Evolutionary conservation across 2,329 filamentous ascomycete genomes (phyloP).

Genomic region (Talaromyces atroroseus): DNA sequence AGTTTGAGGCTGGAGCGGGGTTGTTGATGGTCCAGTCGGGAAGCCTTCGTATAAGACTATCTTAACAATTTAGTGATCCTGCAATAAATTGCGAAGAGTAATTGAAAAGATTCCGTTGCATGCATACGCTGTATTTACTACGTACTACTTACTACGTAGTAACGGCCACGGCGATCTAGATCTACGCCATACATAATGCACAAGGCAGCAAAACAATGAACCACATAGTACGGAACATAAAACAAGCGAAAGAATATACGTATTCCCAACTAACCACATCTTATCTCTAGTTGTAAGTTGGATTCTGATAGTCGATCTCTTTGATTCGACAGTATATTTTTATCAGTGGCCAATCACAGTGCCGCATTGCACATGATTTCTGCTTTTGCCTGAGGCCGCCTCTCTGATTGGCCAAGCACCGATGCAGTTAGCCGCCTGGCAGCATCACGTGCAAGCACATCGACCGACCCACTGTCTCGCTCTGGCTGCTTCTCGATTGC

Average conservation of each 20-base stretch:
- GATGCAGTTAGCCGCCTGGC: background rate
- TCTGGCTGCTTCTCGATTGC: background rate
- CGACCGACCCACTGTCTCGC: background rate
- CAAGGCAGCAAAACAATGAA: too few species aligned
- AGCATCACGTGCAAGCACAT: background rate
- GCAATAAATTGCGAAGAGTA: background rate
- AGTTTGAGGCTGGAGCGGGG: too few species aligned
- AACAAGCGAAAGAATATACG: too few species aligned
- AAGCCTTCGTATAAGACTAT: too few species aligned
- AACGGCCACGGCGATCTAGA: background rate
- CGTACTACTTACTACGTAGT: background rate
- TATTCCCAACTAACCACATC: too few species aligned
- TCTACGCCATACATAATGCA: background rate
- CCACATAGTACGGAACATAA: too few species aligned
- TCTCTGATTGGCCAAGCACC: background rate
- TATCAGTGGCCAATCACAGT: background rate
- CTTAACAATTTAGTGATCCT: too few species aligned
- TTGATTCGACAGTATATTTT: background rate
- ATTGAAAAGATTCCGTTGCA: background rate
- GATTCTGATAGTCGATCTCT: too few species aligned
- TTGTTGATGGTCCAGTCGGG: too few species aligned
- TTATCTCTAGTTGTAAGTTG: too few species aligned
- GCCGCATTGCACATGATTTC: background rate
- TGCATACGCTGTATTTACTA: background rate
- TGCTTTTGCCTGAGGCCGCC: background rate